phyloP scores from a whole-genome alignment of 192 early-diverging fungal genomes.

The Chytriomyces sp. region DNA sequence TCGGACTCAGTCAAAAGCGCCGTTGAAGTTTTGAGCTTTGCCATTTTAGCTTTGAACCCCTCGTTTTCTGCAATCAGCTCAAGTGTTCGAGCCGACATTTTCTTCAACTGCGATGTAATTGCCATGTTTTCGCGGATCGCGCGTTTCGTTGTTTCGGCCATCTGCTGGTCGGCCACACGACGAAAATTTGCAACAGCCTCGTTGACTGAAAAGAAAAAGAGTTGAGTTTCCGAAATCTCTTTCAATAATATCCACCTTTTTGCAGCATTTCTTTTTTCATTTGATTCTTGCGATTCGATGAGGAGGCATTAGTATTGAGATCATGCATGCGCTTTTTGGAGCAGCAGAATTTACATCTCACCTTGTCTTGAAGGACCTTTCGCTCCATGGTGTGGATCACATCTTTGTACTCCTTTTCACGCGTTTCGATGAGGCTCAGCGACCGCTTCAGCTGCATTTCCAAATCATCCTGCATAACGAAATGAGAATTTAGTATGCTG shows the following conservation, averaged over 20 bases:
- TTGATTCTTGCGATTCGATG: slow-evolving; percentile 39
- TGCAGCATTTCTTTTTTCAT: slow-evolving; percentile 68
- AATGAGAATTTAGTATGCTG: not conserved
- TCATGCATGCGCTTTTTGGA: too few species aligned
- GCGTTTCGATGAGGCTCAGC: slow-evolving; percentile 46
- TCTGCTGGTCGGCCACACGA: slow-evolving; percentile 66
- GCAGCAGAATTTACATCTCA: slow-evolving; percentile 7
- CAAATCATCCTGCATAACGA: slow-evolving; percentile 48
- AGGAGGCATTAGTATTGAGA: not conserved
- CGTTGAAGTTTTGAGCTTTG: slow-evolving; percentile 53
- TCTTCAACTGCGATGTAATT: slow-evolving; percentile 63
- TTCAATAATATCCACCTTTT: slow-evolving; percentile 31
- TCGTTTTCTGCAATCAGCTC: slow-evolving; percentile 63
- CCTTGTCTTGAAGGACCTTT: slow-evolving; percentile 67
- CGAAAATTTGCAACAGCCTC: slow-evolving; percentile 64
- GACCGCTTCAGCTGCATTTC: slow-evolving; percentile 50
- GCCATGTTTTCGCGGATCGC: slow-evolving; percentile 69
- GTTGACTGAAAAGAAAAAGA: slow-evolving; percentile 39
- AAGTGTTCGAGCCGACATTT: slow-evolving; percentile 58
- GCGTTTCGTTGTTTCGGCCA: slow-evolving; percentile 70
- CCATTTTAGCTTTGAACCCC: slow-evolving; percentile 46
- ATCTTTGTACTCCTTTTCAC: slow-evolving; percentile 59
- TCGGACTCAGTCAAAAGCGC: slow-evolving; percentile 55
- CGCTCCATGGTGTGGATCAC: slow-evolving; percentile 62
- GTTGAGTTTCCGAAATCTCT: too few species aligned